These are phyloP conservation scores for Rhizophagus prolifer DNA, from an alignment of 192 early-diverging fungal genomes.

Conservation along the genomic window DNA sequence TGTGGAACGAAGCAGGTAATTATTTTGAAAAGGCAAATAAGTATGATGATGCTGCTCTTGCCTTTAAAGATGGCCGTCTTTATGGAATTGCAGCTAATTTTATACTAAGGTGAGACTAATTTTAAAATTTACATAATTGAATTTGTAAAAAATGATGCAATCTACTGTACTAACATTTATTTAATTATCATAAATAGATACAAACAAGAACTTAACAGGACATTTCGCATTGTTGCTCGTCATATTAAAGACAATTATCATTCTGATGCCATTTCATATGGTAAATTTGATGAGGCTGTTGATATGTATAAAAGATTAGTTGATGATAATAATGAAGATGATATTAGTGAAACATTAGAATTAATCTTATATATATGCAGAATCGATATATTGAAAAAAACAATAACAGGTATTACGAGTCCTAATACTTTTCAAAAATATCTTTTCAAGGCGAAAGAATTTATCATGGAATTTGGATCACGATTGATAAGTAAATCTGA, in stretches of 20 bases:
- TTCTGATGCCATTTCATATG: not conserved
- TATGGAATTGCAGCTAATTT: conserved; percentile 13
- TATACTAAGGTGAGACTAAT: conserved; percentile 11
- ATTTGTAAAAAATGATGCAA: not conserved
- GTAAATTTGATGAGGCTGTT: conserved; percentile 10
- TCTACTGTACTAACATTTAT: not conserved
- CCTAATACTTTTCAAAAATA: not conserved
- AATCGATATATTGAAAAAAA: not conserved
- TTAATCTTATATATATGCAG: conserved; percentile 11
- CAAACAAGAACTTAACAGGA: conserved; percentile 1
- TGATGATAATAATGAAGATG: not conserved
- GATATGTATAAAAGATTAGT: not conserved
- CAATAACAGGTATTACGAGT: not conserved
- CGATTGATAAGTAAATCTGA: not conserved
- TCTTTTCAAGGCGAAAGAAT: not conserved
- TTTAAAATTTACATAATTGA: not conserved
- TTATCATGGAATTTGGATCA: not conserved
- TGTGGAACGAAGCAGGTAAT: not conserved
- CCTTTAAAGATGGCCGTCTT: conserved; percentile 4
- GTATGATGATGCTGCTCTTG: conserved; percentile 4
- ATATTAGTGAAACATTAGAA: not conserved
- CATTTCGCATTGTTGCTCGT: not conserved
- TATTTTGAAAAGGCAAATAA: conserved; percentile 18
- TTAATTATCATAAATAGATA: not conserved
- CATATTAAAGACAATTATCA: not conserved